These are phyloP conservation scores for Trifolium fragiferum DNA, from an alignment of 306 rosid genomes.

Conservation along the genomic window DNA sequence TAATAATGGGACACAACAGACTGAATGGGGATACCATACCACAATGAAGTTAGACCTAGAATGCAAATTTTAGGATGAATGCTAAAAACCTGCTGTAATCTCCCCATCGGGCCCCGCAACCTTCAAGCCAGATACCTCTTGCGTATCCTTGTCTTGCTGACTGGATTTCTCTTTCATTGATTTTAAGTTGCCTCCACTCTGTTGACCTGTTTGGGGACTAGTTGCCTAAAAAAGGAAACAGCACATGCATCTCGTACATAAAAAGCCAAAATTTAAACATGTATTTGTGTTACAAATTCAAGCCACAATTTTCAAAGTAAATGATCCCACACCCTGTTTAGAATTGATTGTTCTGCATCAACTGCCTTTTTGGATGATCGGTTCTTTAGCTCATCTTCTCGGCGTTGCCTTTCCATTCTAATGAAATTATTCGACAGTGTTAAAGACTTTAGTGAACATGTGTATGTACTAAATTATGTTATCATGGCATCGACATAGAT, in stretches of 20 bases:
- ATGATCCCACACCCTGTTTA: slow-evolving; percentile 54
- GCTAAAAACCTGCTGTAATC: slow-evolving; percentile 62
- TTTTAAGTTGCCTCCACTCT: slow-evolving; percentile 62
- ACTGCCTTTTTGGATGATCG: slow-evolving; percentile 54
- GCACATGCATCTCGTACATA: slow-evolving; percentile 21
- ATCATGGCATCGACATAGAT: slow-evolving; percentile 22
- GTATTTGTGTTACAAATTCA: slow-evolving; percentile 27
- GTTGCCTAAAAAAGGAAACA: slow-evolving; percentile 54
- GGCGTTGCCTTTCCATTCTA: slow-evolving; percentile 73
- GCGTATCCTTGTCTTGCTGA: slow-evolving; percentile 58
- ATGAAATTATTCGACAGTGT: slow-evolving; percentile 34
- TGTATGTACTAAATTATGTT: neutral
- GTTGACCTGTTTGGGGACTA: slow-evolving; percentile 66
- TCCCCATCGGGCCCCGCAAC: slow-evolving; percentile 68
- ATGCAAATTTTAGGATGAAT: slow-evolving; percentile 38
- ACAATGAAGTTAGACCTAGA: slow-evolving; percentile 16
- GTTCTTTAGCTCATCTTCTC: slow-evolving; percentile 64
- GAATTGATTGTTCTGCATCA: slow-evolving; percentile 58
- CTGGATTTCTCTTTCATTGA: slow-evolving; percentile 64
- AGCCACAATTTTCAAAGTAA: slow-evolving; percentile 31
- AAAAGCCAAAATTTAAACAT: slow-evolving; percentile 27
- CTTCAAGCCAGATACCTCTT: slow-evolving; percentile 57
- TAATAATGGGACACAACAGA: slow-evolving; percentile 28
- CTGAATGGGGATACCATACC: slow-evolving; percentile 18
- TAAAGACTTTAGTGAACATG: neutral